Conservation (phyloP, 768 basidiomycete species). For the Xerocomellus dryophilus region DNA sequence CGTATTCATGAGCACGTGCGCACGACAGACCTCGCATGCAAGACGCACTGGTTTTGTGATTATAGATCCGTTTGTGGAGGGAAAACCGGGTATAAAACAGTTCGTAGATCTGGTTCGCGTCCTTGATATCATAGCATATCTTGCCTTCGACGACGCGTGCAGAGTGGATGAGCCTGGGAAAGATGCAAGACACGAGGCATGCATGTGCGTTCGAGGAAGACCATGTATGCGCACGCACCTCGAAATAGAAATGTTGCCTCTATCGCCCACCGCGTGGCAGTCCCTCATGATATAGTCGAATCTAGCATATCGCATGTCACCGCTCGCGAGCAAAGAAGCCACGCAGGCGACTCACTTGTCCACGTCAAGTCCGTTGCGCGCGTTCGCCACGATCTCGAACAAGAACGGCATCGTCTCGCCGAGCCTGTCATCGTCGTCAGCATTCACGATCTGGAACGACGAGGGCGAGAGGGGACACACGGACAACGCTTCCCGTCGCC, state of each 20-base stretch:
- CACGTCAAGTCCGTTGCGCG: constrained; percentile 78
- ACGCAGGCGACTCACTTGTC: constrained; percentile 56
- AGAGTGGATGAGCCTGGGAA: constrained; percentile 61
- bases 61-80: constrained; percentile 81
- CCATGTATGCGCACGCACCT: constrained; percentile 33
- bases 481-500: constrained; percentile 52
- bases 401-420: constrained; percentile 63
- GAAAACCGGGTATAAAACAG: constrained; percentile 73
- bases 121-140: constrained; percentile 82
- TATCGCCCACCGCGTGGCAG: constrained; percentile 65
- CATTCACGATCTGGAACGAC: not conserved
- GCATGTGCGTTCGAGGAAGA: no score
- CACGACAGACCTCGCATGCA: not conserved
- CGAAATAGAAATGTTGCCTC: constrained; percentile 47
- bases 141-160: constrained; percentile 70
- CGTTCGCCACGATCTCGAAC: constrained; percentile 84
- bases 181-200: not conserved
- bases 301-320: constrained; percentile 34
- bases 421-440: constrained; percentile 10
- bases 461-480: constrained; percentile 37
- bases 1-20: not conserved
- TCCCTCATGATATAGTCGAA: constrained; percentile 84
- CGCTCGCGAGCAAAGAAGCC: not conserved
- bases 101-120: constrained; percentile 71
- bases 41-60: constrained; percentile 59